Evolutionary conservation across 352 stramenopile genomes (phyloP).

Genomic region (Globisporangium viniferum): DNA sequence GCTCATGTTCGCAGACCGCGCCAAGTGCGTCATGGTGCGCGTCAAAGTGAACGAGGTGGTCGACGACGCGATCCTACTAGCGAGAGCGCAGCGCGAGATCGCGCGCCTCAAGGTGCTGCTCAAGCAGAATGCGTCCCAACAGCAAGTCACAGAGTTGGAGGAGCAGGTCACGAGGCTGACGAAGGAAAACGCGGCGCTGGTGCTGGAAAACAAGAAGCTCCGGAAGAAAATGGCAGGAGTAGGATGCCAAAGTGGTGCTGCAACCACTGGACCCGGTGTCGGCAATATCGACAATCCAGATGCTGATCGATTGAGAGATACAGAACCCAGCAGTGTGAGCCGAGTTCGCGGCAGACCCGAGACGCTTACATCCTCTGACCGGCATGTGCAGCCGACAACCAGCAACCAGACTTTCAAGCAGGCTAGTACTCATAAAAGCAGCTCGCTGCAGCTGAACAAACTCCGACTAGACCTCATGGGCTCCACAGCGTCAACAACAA

Average conservation of each 20-base stretch:
- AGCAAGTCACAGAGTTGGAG: slow-evolving; percentile 39
- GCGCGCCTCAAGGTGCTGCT: slow-evolving; percentile 53
- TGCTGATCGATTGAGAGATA: too few relatives aligned
- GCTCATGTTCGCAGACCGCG: slow-evolving; percentile 86
- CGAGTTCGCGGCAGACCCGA: background rate
- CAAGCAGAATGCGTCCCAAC: slow-evolving; percentile 36
- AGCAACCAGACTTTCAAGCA: background rate
- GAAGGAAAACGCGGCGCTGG: slow-evolving; percentile 45
- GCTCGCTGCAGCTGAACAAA: slow-evolving; percentile 27
- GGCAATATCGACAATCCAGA: background rate
- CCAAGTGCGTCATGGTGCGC: slow-evolving; percentile 70
- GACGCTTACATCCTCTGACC: background rate
- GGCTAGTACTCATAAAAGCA: background rate
- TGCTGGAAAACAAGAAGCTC: slow-evolving; percentile 49
- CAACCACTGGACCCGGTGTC: background rate
- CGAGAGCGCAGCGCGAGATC: slow-evolving; percentile 72
- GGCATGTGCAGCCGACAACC: background rate
- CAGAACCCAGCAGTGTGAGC: background rate
- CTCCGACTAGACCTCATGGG: slow-evolving; percentile 31
- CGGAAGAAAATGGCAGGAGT: slow-evolving; percentile 19
- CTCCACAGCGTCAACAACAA: background rate
- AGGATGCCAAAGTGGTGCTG: background rate
- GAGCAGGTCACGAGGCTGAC: slow-evolving; percentile 37
- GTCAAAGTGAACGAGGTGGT: slow-evolving; percentile 82
- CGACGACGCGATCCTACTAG: slow-evolving; percentile 74